Conservation (phyloP, 805 yeast genomes). For the Lipomyces japonicus region DNA sequence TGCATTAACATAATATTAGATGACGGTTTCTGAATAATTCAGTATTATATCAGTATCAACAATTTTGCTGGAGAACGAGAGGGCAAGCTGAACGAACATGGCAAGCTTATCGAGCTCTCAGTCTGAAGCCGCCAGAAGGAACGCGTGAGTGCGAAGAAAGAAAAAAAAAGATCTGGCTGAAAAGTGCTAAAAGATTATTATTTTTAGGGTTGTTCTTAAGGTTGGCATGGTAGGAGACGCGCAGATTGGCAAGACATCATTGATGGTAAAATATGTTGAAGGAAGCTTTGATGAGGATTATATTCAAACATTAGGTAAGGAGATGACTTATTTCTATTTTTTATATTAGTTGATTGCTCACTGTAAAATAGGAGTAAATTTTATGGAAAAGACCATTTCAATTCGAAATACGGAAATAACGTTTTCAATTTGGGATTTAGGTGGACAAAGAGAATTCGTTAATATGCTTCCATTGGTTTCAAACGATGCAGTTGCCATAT, state of each 20-base stretch:
- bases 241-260: constrained; percentile 90
- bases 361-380: constrained; percentile 70
- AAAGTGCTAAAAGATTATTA: not conserved
- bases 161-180: not conserved
- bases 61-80: too few relatives aligned
- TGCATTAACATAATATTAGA: too few relatives aligned
- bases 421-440: constrained; percentile 91
- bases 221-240: constrained; percentile 95
- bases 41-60: too few relatives aligned
- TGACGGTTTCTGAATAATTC: too few relatives aligned
- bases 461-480: constrained; percentile 93
- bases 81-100: too few relatives aligned
- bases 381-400: constrained; percentile 83
- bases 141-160: not conserved
- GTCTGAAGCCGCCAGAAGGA: not conserved
- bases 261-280: constrained; percentile 97
- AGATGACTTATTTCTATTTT: not conserved
- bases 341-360: not conserved
- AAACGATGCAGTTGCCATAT: constrained; percentile 84
- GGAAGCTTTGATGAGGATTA: constrained; percentile 88
- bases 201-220: constrained; percentile 47
- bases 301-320: constrained; percentile 62
- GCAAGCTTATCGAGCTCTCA: not conserved
- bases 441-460: constrained; percentile 91
- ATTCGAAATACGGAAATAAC: constrained; percentile 83